Base-by-base conservation (phyloP, 768 basidiomycete species). In the Amyloporia xantha region DNA sequence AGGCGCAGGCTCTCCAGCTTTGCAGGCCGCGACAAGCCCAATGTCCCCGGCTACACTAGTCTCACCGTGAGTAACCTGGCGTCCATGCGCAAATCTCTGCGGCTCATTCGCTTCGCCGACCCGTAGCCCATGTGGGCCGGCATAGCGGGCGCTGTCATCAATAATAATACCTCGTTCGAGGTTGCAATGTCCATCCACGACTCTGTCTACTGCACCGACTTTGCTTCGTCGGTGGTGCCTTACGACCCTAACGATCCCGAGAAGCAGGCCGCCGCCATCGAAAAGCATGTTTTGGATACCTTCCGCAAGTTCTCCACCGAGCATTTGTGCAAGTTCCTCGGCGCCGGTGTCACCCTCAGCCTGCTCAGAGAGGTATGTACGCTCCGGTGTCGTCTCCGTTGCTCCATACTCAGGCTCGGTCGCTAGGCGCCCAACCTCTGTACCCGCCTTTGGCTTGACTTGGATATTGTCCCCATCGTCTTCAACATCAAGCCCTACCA, bases 81-180 rank as follows among this genome's bases (percentile, higher is more conserved):
- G 30, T 15, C 15, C 30, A 15, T 33, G 15, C 9, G 15, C 9
- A 7, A 33, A 33, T 33, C 30, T 33, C 50, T 9, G 47, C 30
- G 42, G 33, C 57, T 46, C n/a, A 46, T 58, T 10, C 21, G n/a
- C 11, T 44, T 24, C 27, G 27, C 33, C 9, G 30, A 7, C 9
- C 30, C 30, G 12, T 61, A 91, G 88, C 85, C 88, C 19, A 89
- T 91, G 88, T 91, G 88, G 87, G 86, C 82, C 52, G 89, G 86
- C 58, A 73, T 90, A 43, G 82, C 86, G 2, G 86, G 85, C 35
- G 69, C 68, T 20, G 62, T 79, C 41, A 62, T 81, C 61, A 74
- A 81, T 60, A 78, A 79, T 60, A 77, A 75, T 48, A 76, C 74
- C 44, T 68, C 75, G 48, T 81, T 76, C 50, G 86, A 90, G 66